Evolutionary conservation across 305 asterid species (phyloP).

Genomic region (Rubia tinctorum): DNA sequence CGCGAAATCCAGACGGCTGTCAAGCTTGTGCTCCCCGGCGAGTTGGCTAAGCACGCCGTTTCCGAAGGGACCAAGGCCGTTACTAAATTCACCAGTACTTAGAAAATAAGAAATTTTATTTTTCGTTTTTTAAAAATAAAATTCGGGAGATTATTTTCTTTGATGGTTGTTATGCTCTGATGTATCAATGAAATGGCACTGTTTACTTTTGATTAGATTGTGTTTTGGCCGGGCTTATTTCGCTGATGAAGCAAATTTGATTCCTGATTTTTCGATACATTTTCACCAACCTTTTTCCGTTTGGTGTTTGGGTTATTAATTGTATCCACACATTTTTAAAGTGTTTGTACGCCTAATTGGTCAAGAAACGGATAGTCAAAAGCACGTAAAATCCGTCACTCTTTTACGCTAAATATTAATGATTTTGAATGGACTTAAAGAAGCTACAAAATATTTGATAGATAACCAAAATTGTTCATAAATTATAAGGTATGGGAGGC

Average conservation of each 20-base stretch:
- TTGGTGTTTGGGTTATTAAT: too few relatives aligned
- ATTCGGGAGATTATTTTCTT: background rate
- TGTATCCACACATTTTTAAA: too few relatives aligned
- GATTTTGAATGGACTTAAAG: too few relatives aligned
- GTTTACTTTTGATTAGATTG: background rate
- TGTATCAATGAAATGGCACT: too few relatives aligned
- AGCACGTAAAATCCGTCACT: too few relatives aligned
- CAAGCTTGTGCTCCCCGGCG: slow-evolving; percentile 12
- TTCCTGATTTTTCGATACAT: background rate
- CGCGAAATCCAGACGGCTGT: slow-evolving; percentile 13
- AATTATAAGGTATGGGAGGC: too few relatives aligned
- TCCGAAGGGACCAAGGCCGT: slow-evolving; percentile 11
- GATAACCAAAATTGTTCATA: too few relatives aligned
- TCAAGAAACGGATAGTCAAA: too few relatives aligned
- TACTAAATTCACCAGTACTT: slow-evolving; percentile 11
- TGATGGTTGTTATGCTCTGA: background rate
- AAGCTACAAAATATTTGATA: too few relatives aligned
- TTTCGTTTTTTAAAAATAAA: background rate
- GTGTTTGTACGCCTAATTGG: too few relatives aligned
- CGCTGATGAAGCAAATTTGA: background rate
- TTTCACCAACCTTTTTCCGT: background rate
- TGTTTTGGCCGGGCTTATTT: background rate
- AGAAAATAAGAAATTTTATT: background rate
- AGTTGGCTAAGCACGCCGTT: slow-evolving; percentile 11
- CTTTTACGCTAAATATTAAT: too few relatives aligned